These are phyloP conservation scores for Immersiella caudata DNA, from an alignment of 495 filamentous ascomycete species.

Conservation along the genomic window DNA sequence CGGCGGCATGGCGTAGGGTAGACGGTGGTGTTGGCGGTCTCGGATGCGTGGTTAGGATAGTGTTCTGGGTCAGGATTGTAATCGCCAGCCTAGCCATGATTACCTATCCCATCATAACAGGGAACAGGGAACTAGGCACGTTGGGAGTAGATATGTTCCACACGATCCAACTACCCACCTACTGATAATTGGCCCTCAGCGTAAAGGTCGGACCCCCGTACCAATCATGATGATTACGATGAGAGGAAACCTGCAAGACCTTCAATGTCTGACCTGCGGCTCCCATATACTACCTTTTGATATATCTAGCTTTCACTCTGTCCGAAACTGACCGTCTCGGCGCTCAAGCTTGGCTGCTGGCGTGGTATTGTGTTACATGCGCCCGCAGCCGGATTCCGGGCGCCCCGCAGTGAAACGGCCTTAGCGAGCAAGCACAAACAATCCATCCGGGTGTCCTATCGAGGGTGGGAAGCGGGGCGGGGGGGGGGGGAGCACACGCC, in stretches of 20 bases:
- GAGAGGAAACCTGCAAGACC: background rate
- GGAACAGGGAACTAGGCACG: too few relatives aligned
- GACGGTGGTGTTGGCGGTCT: too few relatives aligned
- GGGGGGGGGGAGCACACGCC: background rate
- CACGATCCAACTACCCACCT: too few relatives aligned
- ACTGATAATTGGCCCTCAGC: too few relatives aligned
- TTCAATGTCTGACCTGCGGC: background rate
- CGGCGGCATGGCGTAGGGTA: too few relatives aligned
- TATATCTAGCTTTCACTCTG: background rate
- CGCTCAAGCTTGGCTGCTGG: background rate
- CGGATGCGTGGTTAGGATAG: background rate
- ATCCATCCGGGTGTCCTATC: background rate
- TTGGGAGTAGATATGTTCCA: too few relatives aligned
- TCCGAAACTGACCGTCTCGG: background rate
- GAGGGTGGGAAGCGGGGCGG: background rate
- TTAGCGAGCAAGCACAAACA: background rate
- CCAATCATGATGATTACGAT: background rate
- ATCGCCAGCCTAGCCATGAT: too few relatives aligned
- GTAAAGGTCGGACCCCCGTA: background rate
- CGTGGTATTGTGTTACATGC: too few relatives aligned
- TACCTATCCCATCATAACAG: too few relatives aligned
- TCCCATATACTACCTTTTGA: background rate
- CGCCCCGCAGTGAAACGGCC: background rate
- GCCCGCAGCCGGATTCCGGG: background rate
- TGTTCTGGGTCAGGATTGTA: background rate